These are phyloP conservation scores for Marasmius sp. DNA, from an alignment of 1,284 basidiomycete genomes.

Conservation along the genomic window DNA sequence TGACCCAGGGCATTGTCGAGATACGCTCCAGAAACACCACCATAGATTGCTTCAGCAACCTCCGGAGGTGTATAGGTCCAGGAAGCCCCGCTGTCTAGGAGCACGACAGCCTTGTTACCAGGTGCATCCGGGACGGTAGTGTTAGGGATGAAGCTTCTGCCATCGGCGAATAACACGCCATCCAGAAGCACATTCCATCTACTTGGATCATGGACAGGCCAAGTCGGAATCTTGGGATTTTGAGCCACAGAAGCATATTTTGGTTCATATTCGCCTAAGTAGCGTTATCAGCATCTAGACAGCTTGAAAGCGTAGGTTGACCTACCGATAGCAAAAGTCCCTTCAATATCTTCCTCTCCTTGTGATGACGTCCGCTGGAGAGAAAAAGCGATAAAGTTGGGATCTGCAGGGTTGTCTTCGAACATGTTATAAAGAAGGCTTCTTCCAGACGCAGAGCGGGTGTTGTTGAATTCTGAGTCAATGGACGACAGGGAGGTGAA, in stretches of 20 bases:
- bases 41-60: constrained; percentile 67
- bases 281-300: constrained; percentile 4
- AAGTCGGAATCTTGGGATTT: constrained; percentile 63
- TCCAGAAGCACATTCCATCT: constrained; percentile 79
- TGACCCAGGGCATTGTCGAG: constrained; percentile 50
- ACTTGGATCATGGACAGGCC: constrained; percentile 57
- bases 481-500: constrained; percentile 74
- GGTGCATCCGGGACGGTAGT: constrained; percentile 59
- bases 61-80: constrained; percentile 68
- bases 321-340: constrained; percentile 69
- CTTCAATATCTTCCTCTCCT: constrained; percentile 51
- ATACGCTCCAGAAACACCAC: constrained; percentile 54
- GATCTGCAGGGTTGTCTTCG: constrained; percentile 59
- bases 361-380: constrained; percentile 58
- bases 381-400: constrained; percentile 77
- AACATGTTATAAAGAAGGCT: constrained; percentile 76
- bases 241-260: constrained; percentile 56
- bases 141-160: constrained; percentile 47
- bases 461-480: constrained; percentile 57
- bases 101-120: constrained; percentile 63
- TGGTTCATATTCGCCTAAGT: constrained; percentile 62
- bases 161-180: constrained; percentile 54
- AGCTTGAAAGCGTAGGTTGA: constrained; percentile 3
- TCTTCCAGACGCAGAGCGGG: constrained; percentile 58
- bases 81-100: constrained; percentile 78